Percentiles rank a stretch among this genome's conserved stretches.
Conservation (phyloP, 2,329 filamentous ascomycete genomes). For the Dactylellina leptospora region DNA sequence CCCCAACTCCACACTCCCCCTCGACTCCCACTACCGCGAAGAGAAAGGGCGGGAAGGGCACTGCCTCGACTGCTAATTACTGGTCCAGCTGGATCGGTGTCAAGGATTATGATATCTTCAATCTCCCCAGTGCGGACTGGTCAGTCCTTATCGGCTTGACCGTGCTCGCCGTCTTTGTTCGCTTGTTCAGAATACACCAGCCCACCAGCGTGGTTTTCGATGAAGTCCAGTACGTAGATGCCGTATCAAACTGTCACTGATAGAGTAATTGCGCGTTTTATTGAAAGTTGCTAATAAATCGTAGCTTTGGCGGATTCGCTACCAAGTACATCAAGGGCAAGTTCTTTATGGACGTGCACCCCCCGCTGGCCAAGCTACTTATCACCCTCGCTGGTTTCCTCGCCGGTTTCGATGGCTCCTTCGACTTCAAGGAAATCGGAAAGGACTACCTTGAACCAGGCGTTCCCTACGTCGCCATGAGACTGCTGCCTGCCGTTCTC, state of each 20-base stretch:
- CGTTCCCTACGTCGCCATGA: conserved; percentile 98
- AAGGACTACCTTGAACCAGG: conserved; percentile 96
- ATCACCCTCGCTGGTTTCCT: conserved; percentile 94
- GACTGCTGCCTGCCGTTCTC: conserved; percentile 86
- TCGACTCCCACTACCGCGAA: conserved; percentile 13
- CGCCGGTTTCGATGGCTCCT: conserved; percentile 91
- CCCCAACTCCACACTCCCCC: conserved; percentile 24
- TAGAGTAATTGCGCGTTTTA: conserved; percentile 10
- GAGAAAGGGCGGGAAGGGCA: conserved; percentile 24
- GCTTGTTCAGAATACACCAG: conserved; percentile 94
- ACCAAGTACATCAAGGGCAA: conserved; percentile 99
- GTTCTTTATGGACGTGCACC: conserved; percentile 99
- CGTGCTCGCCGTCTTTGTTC: conserved; percentile 77
- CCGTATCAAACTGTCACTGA: neutral
- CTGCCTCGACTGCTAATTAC: conserved; percentile 24
- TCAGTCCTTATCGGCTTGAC: conserved; percentile 77
- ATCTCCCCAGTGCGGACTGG: conserved; percentile 84
- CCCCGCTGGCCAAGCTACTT: conserved; percentile 93
- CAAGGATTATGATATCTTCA: conserved; percentile 88
- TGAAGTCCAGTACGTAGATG: conserved; percentile 86
- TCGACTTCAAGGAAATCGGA: conserved; percentile 99
- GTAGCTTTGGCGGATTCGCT: conserved; percentile 94
- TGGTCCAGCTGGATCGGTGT: conserved; percentile 64
- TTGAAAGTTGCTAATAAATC: conserved; percentile 32
- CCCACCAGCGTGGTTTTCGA: conserved; percentile 97